These are phyloP conservation scores for Diaporthe batatas DNA, from an alignment of 2,329 filamentous ascomycete species.

Conservation along the genomic window DNA sequence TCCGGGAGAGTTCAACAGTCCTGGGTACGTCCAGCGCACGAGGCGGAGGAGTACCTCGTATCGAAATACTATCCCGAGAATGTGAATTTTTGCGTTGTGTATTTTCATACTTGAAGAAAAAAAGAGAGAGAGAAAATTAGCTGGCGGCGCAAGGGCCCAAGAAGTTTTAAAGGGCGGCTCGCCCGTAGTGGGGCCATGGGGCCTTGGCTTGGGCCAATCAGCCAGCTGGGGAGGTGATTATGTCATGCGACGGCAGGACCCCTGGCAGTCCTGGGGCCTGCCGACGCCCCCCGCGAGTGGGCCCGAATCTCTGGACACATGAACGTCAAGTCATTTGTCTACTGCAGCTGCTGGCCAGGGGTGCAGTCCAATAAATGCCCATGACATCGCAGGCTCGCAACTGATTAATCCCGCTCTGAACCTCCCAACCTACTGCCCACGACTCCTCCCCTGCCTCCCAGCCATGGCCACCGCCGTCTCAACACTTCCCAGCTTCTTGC, in stretches of 20 bases:
- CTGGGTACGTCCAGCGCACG: slow-evolving; percentile 52
- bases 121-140: slow-evolving; percentile 48
- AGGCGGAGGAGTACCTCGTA: slow-evolving; percentile 55
- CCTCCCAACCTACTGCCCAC: not conserved
- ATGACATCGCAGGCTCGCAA: slow-evolving; percentile 11
- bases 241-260: not conserved
- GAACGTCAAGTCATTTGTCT: slow-evolving; percentile 31
- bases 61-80: slow-evolving; percentile 60
- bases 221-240: not conserved
- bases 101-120: slow-evolving; percentile 53
- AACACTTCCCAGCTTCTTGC: slow-evolving; percentile 65
- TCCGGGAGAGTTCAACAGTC: slow-evolving; percentile 59
- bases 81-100: slow-evolving; percentile 64
- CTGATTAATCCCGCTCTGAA: not conserved
- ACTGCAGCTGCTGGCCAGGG: not conserved
- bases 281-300: slow-evolving; percentile 11
- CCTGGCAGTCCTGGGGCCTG: not conserved
- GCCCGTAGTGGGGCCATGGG: slow-evolving; percentile 38
- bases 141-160: slow-evolving; percentile 12
- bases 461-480: slow-evolving; percentile 54
- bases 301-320: slow-evolving; percentile 13
- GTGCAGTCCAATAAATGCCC: not conserved
- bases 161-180: slow-evolving; percentile 39
- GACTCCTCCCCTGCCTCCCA: not conserved
- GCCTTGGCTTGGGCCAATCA: slow-evolving; percentile 4